Evolutionary conservation across 148 eudicot species (phyloP), one percentile per base, ranked within the genome.

Genomic region (Tetragonia tetragonoides): DNA sequence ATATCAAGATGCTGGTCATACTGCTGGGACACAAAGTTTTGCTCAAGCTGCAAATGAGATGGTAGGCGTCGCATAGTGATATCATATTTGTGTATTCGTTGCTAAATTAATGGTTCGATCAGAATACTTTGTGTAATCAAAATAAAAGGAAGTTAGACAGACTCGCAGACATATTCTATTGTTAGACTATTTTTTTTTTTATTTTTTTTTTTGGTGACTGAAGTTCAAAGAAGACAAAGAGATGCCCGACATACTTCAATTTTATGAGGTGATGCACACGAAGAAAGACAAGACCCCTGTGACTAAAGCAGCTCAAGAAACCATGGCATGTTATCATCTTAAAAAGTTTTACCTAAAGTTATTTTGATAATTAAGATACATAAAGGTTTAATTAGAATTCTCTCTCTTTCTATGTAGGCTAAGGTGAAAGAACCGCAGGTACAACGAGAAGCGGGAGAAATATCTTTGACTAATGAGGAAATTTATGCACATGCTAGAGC

Each of bases 1-100:
- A 20, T 39, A 40, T 44, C 70, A 15, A 66, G 70, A 66, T 39
- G 70, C 14, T 17, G 41, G 46, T 38, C 49, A 66, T 14, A 66
- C 28, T 66, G 70, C 49, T 17, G 70, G 70, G 8, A 39, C 47
- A 66, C 40, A 66, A 44, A 39, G 71, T 40, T 68, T 68, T 68
- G 69, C 71, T 20, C 51, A 68, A 68, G 46, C 3, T 7, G 53
- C 28, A 28, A 28, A 28, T 28, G 34, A 28, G 34, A 28, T 28
- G 34, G 34, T 28, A 28, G 34, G 34, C 34, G 34, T 28, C 34
- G 34, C 34, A 28, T 28, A 28, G 1, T 28, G 34, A 28, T 28
- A 0, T 28, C 34, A 28, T 28, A 28, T 28, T 28, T 28, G 34
- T 28, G 34, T 28, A 28, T 28, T 28, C 7, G 4, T 0, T 0